Evolutionary conservation across 2,329 filamentous ascomycete genomes (phyloP).

Genomic region (Fusarium subtropicale): DNA sequence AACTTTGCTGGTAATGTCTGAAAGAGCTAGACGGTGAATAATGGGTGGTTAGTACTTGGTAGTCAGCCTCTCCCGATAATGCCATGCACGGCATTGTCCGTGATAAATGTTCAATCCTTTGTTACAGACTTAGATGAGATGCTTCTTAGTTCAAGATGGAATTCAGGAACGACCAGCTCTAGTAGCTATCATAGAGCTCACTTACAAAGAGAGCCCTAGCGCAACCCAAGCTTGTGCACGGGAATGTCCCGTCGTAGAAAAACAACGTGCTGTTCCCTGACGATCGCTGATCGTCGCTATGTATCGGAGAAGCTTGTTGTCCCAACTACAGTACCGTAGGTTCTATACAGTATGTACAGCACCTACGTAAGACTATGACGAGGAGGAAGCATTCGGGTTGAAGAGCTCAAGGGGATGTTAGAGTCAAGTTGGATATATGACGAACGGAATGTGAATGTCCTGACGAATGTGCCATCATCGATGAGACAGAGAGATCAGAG

Average conservation of each 20-base stretch:
- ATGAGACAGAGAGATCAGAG: conserved; percentile 39
- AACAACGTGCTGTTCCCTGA: conserved; percentile 34
- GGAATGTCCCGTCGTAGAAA: conserved; percentile 21
- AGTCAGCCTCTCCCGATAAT: neutral
- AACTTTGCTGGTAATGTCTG: conserved; percentile 11
- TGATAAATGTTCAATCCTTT: conserved; percentile 4
- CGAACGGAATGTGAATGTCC: conserved; percentile 44
- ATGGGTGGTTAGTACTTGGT: neutral
- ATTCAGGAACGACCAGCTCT: conserved; percentile 23
- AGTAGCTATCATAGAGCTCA: conserved; percentile 18
- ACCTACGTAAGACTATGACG: conserved; percentile 2
- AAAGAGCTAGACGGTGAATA: neutral
- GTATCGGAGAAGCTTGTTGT: conserved; percentile 25
- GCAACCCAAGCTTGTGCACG: conserved; percentile 11
- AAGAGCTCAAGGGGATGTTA: neutral
- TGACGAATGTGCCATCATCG: conserved; percentile 34
- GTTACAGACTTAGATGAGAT: conserved; percentile 18
- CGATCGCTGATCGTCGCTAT: conserved; percentile 27
- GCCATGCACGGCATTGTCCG: neutral
- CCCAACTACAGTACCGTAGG: conserved; percentile 20
- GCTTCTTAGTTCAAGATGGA: conserved; percentile 15
- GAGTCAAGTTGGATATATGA: conserved; percentile 8
- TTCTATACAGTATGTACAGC: neutral
- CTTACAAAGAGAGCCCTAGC: conserved; percentile 21
- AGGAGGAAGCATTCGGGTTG: conserved; percentile 15